Evolutionary conservation across 2,329 filamentous ascomycete species (phyloP).

Genomic region (Botrytis byssoidea): DNA sequence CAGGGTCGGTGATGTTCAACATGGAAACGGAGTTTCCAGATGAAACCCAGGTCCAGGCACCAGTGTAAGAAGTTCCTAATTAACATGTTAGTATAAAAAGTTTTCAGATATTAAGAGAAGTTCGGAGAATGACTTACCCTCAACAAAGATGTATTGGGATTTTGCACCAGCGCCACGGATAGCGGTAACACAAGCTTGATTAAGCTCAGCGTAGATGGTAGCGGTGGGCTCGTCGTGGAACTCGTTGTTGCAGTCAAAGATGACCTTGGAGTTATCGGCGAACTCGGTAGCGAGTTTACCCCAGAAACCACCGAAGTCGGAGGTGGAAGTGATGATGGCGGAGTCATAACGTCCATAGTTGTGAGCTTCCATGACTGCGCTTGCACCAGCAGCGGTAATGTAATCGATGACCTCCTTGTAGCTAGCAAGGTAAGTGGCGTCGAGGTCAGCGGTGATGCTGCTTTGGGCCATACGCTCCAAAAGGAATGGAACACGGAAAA

Average conservation of each 20-base stretch:
- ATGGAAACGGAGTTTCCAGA: conserved; percentile 44
- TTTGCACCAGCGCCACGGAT: conserved; percentile 47
- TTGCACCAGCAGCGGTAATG: conserved; percentile 48
- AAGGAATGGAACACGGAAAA: conserved; percentile 39
- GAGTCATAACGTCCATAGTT: conserved; percentile 51
- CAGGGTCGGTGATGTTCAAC: conserved; percentile 50
- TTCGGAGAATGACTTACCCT: conserved; percentile 41
- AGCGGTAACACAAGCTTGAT: conserved; percentile 47
- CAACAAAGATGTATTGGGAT: conserved; percentile 57
- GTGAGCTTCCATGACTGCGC: conserved; percentile 50
- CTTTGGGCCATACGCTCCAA: conserved; percentile 58
- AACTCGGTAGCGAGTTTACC: conserved; percentile 42
- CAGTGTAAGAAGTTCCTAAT: conserved; percentile 40
- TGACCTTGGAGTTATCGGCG: conserved; percentile 41
- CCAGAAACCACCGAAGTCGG: conserved; percentile 45
- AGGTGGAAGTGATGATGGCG: conserved; percentile 41
- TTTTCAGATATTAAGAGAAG: not conserved
- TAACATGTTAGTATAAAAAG: not conserved
- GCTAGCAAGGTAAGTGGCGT: conserved; percentile 46
- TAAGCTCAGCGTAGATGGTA: conserved; percentile 35
- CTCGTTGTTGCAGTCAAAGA: conserved; percentile 48
- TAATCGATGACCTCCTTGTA: conserved; percentile 45
- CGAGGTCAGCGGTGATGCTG: conserved; percentile 46
- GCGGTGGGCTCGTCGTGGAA: conserved; percentile 39
- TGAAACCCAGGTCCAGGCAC: conserved; percentile 41